Percentiles rank a stretch among this genome's conserved stretches.
phyloP scores from a whole-genome alignment of 2,329 filamentous ascomycete genomes.

The Pestalotiopsis sp. region DNA sequence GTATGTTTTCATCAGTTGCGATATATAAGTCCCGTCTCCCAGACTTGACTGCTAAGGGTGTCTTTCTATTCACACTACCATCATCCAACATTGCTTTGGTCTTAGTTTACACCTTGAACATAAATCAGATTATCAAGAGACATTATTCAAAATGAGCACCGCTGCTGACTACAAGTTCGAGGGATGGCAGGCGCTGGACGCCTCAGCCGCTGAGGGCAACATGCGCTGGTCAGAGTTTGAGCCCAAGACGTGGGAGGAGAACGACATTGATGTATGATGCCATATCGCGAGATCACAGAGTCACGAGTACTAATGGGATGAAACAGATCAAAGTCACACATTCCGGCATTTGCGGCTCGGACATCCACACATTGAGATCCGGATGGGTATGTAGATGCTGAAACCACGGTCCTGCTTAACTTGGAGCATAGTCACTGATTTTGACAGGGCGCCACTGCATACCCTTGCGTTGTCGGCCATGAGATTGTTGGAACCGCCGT shows the following conservation, averaged over 20 bases:
- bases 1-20: not conserved
- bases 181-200: constrained; percentile 17
- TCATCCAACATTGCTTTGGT: not conserved
- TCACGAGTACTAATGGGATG: not conserved
- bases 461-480: constrained; percentile 39
- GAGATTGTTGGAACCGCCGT: constrained; percentile 48
- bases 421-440: not conserved
- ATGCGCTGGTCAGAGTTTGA: constrained; percentile 33
- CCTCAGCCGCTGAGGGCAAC: constrained; percentile 16
- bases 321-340: constrained; percentile 6
- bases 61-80: not conserved
- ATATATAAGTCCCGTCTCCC: not conserved
- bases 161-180: constrained; percentile 16
- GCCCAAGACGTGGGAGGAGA: constrained; percentile 42
- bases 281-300: not conserved
- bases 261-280: not conserved
- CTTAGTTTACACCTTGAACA: no score
- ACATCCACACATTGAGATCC: constrained; percentile 2
- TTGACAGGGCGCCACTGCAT: not conserved
- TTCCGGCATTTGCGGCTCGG: constrained; percentile 1
- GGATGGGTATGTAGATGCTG: not conserved
- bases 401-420: not conserved
- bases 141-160: not conserved
- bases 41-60: not conserved
- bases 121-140: not conserved